These are phyloP conservation scores for Pleoardoris graminearum DNA, from an alignment of 2,329 filamentous ascomycete genomes.

Conservation along the genomic window DNA sequence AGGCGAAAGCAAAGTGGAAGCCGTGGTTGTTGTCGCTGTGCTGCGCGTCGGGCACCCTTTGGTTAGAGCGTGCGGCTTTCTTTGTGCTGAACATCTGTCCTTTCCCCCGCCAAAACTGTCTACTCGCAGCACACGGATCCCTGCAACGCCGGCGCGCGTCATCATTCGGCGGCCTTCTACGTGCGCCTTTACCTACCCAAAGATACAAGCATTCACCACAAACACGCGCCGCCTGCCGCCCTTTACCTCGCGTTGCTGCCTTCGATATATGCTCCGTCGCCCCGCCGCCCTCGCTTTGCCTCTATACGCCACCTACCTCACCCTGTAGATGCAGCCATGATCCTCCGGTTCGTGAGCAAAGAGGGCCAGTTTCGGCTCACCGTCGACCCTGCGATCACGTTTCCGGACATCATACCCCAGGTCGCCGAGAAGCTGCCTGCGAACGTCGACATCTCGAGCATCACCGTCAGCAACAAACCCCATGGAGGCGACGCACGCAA, in stretches of 20 bases:
- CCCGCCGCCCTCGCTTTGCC: background rate
- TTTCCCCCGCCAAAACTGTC: constrained; percentile 9
- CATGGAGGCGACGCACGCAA: constrained; percentile 62
- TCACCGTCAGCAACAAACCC: constrained; percentile 63
- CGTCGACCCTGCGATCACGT: constrained; percentile 73
- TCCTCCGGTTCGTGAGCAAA: constrained; percentile 84
- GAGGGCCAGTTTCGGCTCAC: constrained; percentile 90
- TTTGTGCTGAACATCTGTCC: constrained; percentile 32
- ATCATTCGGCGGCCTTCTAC: constrained; percentile 19
- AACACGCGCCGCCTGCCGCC: constrained; percentile 8
- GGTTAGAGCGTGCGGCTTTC: no score
- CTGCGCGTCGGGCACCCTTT: no score
- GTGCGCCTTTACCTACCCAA: constrained; percentile 4
- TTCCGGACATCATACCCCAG: constrained; percentile 60
- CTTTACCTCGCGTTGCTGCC: constrained; percentile 6
- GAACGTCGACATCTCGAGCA: constrained; percentile 57
- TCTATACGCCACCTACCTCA: background rate
- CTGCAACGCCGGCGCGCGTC: constrained; percentile 20
- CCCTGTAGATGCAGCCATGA: constrained; percentile 56
- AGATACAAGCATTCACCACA: constrained; percentile 11
- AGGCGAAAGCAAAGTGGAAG: constrained; percentile 8
- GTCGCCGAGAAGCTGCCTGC: constrained; percentile 64
- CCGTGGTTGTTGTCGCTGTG: constrained; percentile 8
- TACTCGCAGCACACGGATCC: constrained; percentile 9
- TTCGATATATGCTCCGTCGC: background rate